These are phyloP conservation scores for Candida tropicalis DNA, from an alignment of 1,139 yeast species.

Conservation along the genomic window DNA sequence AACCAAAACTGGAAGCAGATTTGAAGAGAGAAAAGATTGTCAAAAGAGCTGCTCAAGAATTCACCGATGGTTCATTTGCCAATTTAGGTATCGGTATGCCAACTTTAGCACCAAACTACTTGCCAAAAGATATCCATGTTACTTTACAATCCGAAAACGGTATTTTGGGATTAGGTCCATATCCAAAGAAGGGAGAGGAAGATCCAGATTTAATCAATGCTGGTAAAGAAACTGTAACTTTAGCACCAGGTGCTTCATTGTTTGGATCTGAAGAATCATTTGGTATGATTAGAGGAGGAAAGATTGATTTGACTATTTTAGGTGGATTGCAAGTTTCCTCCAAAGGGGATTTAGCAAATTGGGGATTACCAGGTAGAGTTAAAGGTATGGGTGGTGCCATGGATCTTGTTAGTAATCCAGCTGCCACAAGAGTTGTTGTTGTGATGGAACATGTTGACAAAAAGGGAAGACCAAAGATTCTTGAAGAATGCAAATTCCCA, in stretches of 20 bases:
- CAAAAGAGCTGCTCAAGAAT: conserved; percentile 48
- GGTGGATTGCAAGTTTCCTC: conserved; percentile 54
- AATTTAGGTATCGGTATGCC: conserved; percentile 56
- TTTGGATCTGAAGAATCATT: conserved; percentile 55
- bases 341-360: conserved; percentile 52
- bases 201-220: conserved; percentile 54
- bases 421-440: conserved; percentile 48
- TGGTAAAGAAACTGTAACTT: conserved; percentile 54
- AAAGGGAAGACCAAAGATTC: conserved; percentile 49
- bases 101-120: conserved; percentile 47
- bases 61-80: conserved; percentile 43
- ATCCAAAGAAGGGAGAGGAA: conserved; percentile 45
- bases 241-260: conserved; percentile 46
- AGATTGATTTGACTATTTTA: conserved; percentile 45
- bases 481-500: conserved; percentile 46
- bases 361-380: conserved; percentile 54
- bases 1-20: conserved; percentile 19
- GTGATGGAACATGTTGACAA: conserved; percentile 52
- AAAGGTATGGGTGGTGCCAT: conserved; percentile 63
- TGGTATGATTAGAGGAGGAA: conserved; percentile 52
- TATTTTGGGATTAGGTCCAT: conserved; percentile 51
- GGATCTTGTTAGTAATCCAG: conserved; percentile 54
- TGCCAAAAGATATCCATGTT: conserved; percentile 39
- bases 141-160: conserved; percentile 54
- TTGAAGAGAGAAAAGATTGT: conserved; percentile 39